Evolutionary conservation across 2,329 filamentous ascomycete genomes (phyloP).

Genomic region (Tolypocladium ovalisporum): DNA sequence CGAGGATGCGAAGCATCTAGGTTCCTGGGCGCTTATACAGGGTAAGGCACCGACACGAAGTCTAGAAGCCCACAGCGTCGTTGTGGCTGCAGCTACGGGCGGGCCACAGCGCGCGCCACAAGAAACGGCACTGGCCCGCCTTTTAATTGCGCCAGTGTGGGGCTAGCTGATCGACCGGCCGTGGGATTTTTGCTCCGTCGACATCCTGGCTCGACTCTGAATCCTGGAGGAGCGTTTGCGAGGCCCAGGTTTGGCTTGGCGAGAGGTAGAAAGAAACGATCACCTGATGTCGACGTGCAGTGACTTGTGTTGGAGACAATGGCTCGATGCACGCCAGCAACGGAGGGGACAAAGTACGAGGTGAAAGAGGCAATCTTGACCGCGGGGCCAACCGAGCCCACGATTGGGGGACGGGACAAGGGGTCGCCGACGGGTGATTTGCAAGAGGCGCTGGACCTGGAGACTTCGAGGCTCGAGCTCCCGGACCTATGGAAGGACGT

Average conservation of each 20-base stretch:
- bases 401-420: not conserved
- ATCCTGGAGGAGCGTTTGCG: not conserved
- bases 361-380: not conserved
- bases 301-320: not conserved
- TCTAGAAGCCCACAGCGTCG: not conserved
- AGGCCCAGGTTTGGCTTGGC: not conserved
- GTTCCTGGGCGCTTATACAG: not conserved
- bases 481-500: not conserved
- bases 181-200: not conserved
- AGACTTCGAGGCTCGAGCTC: not conserved
- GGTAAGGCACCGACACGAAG: not conserved
- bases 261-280: not conserved
- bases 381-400: not conserved
- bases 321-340: not conserved
- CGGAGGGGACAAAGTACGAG: not conserved
- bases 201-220: not conserved
- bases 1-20: not conserved
- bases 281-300: not conserved
- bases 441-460: not conserved
- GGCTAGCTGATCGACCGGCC: not conserved
- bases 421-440: not conserved
- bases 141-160: not conserved
- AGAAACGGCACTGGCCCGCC: conserved; percentile 6
- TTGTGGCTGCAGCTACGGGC: conserved; percentile 11
- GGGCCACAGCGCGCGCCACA: conserved; percentile 12